A percentile compares a stretch with the other conserved stretches of the same genome.
These are phyloP conservation scores for Colletotrichum tamarilloi DNA, from an alignment of 2,329 filamentous ascomycete species.

Conservation along the genomic window DNA sequence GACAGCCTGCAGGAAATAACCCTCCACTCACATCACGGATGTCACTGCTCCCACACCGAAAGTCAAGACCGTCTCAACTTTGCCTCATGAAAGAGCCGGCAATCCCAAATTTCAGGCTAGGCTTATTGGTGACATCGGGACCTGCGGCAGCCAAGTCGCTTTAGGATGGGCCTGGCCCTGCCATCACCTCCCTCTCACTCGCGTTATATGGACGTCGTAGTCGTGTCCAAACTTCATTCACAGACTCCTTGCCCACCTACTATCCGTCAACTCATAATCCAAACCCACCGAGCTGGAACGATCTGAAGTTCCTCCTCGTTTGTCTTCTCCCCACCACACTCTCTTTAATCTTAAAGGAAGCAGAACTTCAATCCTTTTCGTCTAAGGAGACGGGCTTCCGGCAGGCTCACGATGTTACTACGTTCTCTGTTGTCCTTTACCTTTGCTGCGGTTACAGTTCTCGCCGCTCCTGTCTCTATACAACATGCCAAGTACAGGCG, in stretches of 20 bases:
- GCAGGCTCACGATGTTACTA: slow-evolving; percentile 17
- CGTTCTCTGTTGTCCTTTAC: slow-evolving; percentile 13
- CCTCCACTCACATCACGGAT: neutral
- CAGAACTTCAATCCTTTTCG: slow-evolving; percentile 13
- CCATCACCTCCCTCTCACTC: neutral
- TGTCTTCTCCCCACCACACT: slow-evolving; percentile 9
- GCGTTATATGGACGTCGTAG: slow-evolving; percentile 10
- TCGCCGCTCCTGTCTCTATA: slow-evolving; percentile 17
- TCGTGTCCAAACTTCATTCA: neutral
- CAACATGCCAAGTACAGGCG: slow-evolving; percentile 7
- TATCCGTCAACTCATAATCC: neutral
- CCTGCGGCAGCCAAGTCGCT: slow-evolving; percentile 10
- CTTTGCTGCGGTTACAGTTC: slow-evolving; percentile 3
- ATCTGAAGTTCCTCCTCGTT: slow-evolving; percentile 28
- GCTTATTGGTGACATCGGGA: slow-evolving; percentile 1
- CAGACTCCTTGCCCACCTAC: neutral
- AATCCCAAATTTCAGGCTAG: slow-evolving; percentile 2
- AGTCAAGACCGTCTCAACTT: slow-evolving; percentile 28
- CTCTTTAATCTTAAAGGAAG: slow-evolving; percentile 14
- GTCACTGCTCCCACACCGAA: slow-evolving; percentile 1
- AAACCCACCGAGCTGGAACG: neutral
- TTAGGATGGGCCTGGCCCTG: neutral
- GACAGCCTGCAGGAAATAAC: neutral
- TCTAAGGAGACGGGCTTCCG: neutral
- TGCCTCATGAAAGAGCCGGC: slow-evolving; percentile 21